A percentile compares a stretch with the other conserved stretches of the same genome.
Evolutionary conservation across 345 rosid species (phyloP).

Genomic region (Noccaea bulbosa): DNA sequence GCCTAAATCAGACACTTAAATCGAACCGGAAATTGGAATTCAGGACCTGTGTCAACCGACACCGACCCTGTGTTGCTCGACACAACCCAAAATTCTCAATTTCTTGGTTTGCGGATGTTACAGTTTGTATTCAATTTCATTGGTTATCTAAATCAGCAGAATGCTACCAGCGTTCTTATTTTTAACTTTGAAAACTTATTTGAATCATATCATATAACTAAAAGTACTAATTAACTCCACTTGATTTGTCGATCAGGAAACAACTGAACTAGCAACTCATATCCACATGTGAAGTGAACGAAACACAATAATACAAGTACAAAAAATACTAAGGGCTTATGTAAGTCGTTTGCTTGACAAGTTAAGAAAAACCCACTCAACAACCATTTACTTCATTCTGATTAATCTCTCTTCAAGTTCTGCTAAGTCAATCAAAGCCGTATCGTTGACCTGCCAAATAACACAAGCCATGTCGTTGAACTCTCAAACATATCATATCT

Average conservation of each 20-base stretch:
- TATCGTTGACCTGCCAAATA: slow-evolving; percentile 55
- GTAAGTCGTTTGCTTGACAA: slow-evolving; percentile 7
- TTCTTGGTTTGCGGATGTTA: too few relatives aligned
- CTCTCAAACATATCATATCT: slow-evolving; percentile 7
- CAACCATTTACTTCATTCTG: slow-evolving; percentile 31
- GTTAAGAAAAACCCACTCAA: slow-evolving; percentile 6
- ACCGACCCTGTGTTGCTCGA: too few relatives aligned
- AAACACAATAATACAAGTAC: slow-evolving; percentile 26
- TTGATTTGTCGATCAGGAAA: not conserved
- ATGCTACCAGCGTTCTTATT: too few relatives aligned
- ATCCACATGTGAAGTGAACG: not conserved
- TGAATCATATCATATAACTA: too few relatives aligned
- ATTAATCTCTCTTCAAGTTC: slow-evolving; percentile 37
- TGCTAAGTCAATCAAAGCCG: slow-evolving; percentile 30
- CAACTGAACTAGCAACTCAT: slow-evolving; percentile 6
- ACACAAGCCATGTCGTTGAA: slow-evolving; percentile 13
- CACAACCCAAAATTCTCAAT: too few relatives aligned
- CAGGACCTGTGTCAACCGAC: too few relatives aligned
- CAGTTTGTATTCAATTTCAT: too few relatives aligned
- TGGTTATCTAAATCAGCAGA: too few relatives aligned
- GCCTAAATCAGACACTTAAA: too few relatives aligned
- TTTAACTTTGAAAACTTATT: too few relatives aligned
- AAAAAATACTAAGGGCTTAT: slow-evolving; percentile 2
- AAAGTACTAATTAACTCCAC: not conserved
- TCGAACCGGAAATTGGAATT: too few relatives aligned